Evolutionary conservation across 306 rosid species (phyloP), one percentile per base, ranked within the genome.

Genomic region (Neltuma alba): DNA sequence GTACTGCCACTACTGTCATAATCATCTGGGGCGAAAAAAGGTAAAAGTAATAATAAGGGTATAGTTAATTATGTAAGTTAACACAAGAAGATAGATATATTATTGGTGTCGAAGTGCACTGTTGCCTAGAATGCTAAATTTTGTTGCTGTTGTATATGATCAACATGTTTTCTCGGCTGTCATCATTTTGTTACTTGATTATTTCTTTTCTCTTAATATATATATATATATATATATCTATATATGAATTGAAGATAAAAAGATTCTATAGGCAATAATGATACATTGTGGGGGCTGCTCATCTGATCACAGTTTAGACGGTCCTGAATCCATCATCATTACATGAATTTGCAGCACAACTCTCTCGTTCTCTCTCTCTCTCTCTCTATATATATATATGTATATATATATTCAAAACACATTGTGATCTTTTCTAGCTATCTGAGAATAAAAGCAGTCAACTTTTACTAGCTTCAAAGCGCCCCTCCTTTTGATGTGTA

Each of bases 251-350:
- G 83, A 79, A 77, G 89, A 80, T 84, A 78, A 86, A 87, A 85
- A 80, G 87, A 86, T 86, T 86, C 89, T 87, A 61, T 55, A 8
- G 10, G 73, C 89, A 83, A 84, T 89, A 86, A 87, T 87, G 76
- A 83, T 79, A 30, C 83, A 76, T 79, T 73, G 86, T 82, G 89
- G 90, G 90, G 93, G 83, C 76, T 81, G 82, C 61, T 81, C 74
- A 86, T 79, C 81, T 66, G 10, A 83, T 45, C 81, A 55, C 42
- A 64, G 75, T 72, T 73, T 63, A 31, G 34, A 62, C 71, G 85
- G 79, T 78, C 85, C 79, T 79, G 76, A 44, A 67, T 69, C 75
- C 90, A 88, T 89, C 90, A 88, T 89, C 88, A 92, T 90, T 77
- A 60, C 87, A 77, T 83, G 79, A 82, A 86, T 85, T 85, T 80